Percentiles rank a stretch among this genome's conserved stretches.
Conservation (phyloP, 2,329 filamentous ascomycete genomes). For the Hirsutella minnesotensis region DNA sequence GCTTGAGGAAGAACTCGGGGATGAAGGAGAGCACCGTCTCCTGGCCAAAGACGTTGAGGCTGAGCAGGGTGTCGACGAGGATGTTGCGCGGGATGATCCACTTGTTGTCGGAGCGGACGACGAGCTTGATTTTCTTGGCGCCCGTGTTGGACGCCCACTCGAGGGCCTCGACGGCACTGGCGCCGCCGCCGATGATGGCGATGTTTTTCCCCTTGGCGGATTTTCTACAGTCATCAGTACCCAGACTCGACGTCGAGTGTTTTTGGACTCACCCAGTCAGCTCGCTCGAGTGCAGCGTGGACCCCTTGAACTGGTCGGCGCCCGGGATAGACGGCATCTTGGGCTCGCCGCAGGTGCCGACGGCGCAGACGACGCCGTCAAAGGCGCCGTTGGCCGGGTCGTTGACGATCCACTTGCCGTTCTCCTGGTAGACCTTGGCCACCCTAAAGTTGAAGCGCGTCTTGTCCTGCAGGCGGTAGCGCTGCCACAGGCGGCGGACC, state of each 20-base stretch:
- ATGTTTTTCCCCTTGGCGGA: constrained; percentile 64
- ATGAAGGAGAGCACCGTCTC: constrained; percentile 68
- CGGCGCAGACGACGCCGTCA: constrained; percentile 65
- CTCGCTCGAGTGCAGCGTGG: constrained; percentile 63
- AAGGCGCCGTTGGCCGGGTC: constrained; percentile 58
- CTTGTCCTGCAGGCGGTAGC: constrained; percentile 57
- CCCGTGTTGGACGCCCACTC: constrained; percentile 62
- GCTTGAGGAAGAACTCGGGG: constrained; percentile 61
- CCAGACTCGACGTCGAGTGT: neutral
- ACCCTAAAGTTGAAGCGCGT: constrained; percentile 64
- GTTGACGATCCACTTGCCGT: constrained; percentile 66
- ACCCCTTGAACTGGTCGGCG: constrained; percentile 60
- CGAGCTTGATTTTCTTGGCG: constrained; percentile 57
- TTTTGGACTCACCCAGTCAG: constrained; percentile 42
- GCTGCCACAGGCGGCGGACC: constrained; percentile 61
- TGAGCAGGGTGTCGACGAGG: constrained; percentile 59
- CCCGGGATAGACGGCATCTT: constrained; percentile 61
- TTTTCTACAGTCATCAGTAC: constrained; percentile 33
- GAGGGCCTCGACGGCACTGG: constrained; percentile 70
- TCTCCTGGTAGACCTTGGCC: constrained; percentile 56
- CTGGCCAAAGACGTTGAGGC: constrained; percentile 67
- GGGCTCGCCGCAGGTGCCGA: constrained; percentile 70
- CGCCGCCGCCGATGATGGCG: constrained; percentile 66
- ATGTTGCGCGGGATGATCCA: constrained; percentile 81
- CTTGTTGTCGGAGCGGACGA: constrained; percentile 62